Evolutionary conservation across 1,284 basidiomycete genomes (phyloP).

Genomic region (Ganoderma multipileum): DNA sequence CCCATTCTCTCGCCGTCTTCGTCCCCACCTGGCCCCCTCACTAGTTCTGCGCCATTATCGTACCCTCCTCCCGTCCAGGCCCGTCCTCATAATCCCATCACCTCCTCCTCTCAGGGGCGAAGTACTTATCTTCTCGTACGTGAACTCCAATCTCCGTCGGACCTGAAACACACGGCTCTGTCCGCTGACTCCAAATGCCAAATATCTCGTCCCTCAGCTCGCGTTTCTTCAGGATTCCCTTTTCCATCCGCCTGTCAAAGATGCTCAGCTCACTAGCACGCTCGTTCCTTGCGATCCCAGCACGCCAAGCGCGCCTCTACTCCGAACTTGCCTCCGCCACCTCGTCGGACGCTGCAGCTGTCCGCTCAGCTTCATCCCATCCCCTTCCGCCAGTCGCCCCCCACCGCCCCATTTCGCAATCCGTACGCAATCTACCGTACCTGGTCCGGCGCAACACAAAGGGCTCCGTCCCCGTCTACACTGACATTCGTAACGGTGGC

Average conservation of each 20-base stretch:
- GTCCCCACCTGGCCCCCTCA: neutral
- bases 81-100: neutral
- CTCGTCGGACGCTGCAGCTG: neutral
- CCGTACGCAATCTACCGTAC: conserved; percentile 49
- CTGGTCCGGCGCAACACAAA: conserved; percentile 67
- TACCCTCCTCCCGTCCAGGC: too few species aligned
- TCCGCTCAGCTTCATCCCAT: conserved; percentile 17
- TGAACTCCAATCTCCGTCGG: neutral
- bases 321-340: conserved; percentile 18
- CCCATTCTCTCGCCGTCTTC: conserved; percentile 7
- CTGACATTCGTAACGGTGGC: conserved; percentile 70
- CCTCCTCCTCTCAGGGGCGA: neutral
- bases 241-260: conserved; percentile 2
- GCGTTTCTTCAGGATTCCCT: neutral
- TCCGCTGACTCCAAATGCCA: conserved; percentile 1
- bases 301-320: conserved; percentile 22
- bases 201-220: conserved; percentile 1
- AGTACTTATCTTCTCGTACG: conserved; percentile 5
- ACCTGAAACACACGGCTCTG: neutral
- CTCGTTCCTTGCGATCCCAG: conserved; percentile 14
- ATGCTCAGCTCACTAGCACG: conserved; percentile 27
- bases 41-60: neutral
- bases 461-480: conserved; percentile 75
- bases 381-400: conserved; percentile 7
- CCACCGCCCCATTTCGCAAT: conserved; percentile 15